Evolutionary conservation across 2,329 filamentous ascomycete species (phyloP).

Genomic region (Zalaria sp.): DNA sequence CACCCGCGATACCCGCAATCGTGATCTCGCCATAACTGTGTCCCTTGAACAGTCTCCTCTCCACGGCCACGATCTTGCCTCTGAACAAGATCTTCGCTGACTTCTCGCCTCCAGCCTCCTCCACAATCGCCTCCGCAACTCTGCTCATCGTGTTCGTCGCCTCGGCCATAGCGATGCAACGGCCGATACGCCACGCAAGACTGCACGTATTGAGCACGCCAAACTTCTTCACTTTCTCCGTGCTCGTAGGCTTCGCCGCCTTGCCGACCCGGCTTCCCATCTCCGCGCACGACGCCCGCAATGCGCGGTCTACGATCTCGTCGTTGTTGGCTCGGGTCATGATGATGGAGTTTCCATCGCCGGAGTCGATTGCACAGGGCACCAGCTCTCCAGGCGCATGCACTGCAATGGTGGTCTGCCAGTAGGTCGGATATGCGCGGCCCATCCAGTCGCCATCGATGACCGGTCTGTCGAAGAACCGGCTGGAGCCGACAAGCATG

Average conservation of each 20-base stretch:
- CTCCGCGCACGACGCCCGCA: constrained; percentile 22
- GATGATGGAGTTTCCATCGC: constrained; percentile 29
- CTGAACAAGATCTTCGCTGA: constrained; percentile 45
- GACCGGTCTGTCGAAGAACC: constrained; percentile 31
- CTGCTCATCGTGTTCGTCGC: constrained; percentile 35
- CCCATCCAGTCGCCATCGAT: constrained; percentile 34
- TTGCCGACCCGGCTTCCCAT: constrained; percentile 20
- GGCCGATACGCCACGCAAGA: constrained; percentile 39
- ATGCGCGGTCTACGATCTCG: constrained; percentile 27
- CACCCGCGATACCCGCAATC: constrained; percentile 20
- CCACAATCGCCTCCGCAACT: constrained; percentile 44
- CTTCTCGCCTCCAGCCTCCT: constrained; percentile 40
- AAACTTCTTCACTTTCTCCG: constrained; percentile 20
- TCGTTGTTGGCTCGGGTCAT: constrained; percentile 28
- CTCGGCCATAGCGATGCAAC: constrained; percentile 40
- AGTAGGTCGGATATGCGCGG: constrained; percentile 30
- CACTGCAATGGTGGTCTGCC: constrained; percentile 31
- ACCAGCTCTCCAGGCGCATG: constrained; percentile 26
- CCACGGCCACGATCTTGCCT: constrained; percentile 49
- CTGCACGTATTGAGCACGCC: constrained; percentile 27
- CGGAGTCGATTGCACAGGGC: constrained; percentile 31
- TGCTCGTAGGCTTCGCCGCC: constrained; percentile 25
- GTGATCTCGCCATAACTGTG: constrained; percentile 47
- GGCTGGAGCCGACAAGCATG: constrained; percentile 40
- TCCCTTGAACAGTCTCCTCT: constrained; percentile 41